phyloP scores from a whole-genome alignment of 192 early-diverging fungal species.

The Hyaloraphidium curvatum region DNA sequence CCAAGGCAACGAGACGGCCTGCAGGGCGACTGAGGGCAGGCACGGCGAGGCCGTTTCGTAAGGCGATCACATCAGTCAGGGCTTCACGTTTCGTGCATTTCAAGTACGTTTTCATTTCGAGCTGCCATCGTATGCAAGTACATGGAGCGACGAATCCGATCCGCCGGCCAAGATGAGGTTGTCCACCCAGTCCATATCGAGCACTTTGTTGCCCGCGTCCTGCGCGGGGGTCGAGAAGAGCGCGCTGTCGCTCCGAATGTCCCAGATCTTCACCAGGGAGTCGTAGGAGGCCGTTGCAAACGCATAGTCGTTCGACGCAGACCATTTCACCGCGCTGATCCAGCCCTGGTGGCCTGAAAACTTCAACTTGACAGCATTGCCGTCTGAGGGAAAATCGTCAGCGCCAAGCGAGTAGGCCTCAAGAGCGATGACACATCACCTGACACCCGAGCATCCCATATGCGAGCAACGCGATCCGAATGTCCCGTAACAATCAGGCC shows the following conservation, averaged over 20 bases:
- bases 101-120: no score
- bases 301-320: constrained; percentile 47
- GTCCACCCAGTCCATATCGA: constrained; percentile 48
- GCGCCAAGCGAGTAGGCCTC: neutral
- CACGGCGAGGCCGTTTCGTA: no score
- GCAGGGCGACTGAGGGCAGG: no score
- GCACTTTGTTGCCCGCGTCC: constrained; percentile 36
- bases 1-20: no score
- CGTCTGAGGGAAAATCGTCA: constrained; percentile 25
- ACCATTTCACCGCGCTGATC: constrained; percentile 72
- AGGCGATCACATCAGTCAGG: no score
- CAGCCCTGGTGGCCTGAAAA: constrained; percentile 63
- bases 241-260: constrained; percentile 70
- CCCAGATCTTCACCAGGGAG: constrained; percentile 75
- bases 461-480: constrained; percentile 52
- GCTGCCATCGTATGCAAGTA: no score
- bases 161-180: constrained; percentile 51
- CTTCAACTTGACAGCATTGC: constrained; percentile 50
- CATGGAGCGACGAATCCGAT: no score
- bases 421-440: constrained; percentile 16
- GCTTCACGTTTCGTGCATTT: no score
- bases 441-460: constrained; percentile 78
- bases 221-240: constrained; percentile 46
- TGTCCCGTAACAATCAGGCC: constrained; percentile 75
- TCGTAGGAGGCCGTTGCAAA: constrained; percentile 78